Conservation (phyloP, 345 rosid genomes). For the Citrus maxima region DNA sequence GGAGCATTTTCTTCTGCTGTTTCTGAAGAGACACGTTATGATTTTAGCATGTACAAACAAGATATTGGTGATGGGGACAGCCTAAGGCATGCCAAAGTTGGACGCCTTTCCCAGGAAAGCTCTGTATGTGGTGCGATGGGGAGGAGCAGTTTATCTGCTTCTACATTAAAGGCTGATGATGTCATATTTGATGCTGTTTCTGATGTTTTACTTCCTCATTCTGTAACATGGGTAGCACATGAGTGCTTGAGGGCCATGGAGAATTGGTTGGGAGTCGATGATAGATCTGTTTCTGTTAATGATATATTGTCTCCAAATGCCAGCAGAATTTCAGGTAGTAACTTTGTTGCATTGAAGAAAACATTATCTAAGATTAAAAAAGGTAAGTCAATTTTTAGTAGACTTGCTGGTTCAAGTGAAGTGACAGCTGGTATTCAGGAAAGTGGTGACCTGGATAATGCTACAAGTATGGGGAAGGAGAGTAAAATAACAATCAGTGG, state of each 20-base stretch:
- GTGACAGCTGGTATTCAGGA: constrained; percentile 32
- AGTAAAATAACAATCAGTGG: constrained; percentile 21
- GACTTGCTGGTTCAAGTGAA: constrained; percentile 50
- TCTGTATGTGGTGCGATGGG: constrained; percentile 56
- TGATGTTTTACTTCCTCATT: constrained; percentile 43
- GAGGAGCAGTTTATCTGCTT: constrained; percentile 39
- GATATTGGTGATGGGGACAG: constrained; percentile 52
- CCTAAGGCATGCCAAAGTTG: constrained; percentile 78
- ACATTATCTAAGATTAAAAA: constrained; percentile 46
- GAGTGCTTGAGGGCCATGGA: constrained; percentile 83
- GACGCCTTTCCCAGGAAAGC: constrained; percentile 69
- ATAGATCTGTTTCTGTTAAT: constrained; percentile 35
- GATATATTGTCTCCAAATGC: constrained; percentile 29
- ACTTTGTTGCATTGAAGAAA: constrained; percentile 54
- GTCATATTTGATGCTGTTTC: constrained; percentile 23
- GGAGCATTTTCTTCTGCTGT: constrained; percentile 64
- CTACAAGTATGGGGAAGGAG: constrained; percentile 29
- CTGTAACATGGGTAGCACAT: constrained; percentile 52
- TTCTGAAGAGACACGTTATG: constrained; percentile 37
- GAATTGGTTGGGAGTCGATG: constrained; percentile 61
- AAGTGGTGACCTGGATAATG: constrained; percentile 38
- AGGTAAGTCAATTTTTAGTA: constrained; percentile 53
- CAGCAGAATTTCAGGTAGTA: constrained; percentile 36
- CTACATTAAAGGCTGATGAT: constrained; percentile 38
- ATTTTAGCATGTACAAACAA: constrained; percentile 25